Evolutionary conservation across 306 rosid species (phyloP).

Genomic region (Spatholobus suberectus): DNA sequence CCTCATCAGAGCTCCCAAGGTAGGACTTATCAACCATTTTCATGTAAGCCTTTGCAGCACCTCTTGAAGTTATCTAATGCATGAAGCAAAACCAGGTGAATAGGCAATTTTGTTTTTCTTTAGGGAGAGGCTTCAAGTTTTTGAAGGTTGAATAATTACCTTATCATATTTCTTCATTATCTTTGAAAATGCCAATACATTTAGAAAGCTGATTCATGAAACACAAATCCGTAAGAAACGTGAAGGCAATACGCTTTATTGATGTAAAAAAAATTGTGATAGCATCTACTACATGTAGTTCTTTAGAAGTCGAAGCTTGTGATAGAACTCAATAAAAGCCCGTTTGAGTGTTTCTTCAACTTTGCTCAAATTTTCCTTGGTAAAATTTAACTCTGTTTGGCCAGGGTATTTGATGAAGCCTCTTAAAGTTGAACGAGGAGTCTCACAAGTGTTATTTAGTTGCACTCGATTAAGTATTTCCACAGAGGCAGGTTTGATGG

Average conservation of each 20-base stretch:
- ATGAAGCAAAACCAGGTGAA: background rate
- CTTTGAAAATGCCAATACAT: constrained; percentile 76
- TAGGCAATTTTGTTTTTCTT: background rate
- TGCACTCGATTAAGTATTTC: constrained; percentile 58
- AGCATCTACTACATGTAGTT: constrained; percentile 53
- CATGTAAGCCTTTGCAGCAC: constrained; percentile 66
- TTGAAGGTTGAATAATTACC: constrained; percentile 48
- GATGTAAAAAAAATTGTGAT: background rate
- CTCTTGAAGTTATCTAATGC: constrained; percentile 68
- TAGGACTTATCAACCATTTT: constrained; percentile 71
- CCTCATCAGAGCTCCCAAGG: constrained; percentile 79
- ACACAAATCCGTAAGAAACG: constrained; percentile 3
- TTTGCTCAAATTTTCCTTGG: constrained; percentile 54
- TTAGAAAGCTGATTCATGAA: constrained; percentile 63
- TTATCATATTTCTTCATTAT: constrained; percentile 87
- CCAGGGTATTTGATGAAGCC: constrained; percentile 51
- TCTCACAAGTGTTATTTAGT: constrained; percentile 59
- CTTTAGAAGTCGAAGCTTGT: constrained; percentile 73
- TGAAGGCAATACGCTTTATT: background rate
- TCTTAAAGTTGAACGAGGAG: constrained; percentile 69
- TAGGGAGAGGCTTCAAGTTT: background rate
- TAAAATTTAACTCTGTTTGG: constrained; percentile 58
- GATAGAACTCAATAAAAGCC: constrained; percentile 66
- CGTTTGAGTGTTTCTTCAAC: constrained; percentile 57
- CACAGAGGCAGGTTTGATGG: constrained; percentile 55